These are phyloP conservation scores for Trypanosoma cruzi DNA, from an alignment of 208 protist species.

Conservation along the genomic window DNA sequence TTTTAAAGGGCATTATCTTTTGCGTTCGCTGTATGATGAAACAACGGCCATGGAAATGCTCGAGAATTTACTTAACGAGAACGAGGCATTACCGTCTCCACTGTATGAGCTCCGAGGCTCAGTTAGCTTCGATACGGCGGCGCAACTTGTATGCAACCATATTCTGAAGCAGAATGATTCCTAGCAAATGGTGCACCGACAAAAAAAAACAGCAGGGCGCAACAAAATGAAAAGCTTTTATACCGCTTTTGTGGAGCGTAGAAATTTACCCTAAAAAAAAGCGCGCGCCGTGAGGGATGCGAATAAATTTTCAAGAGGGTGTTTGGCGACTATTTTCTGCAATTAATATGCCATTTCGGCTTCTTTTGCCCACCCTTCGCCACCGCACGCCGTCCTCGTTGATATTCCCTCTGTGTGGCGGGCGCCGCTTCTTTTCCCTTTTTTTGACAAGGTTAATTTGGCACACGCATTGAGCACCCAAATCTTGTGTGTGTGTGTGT, in stretches of 20 bases:
- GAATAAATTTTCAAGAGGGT: too few relatives aligned
- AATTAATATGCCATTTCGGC: too few relatives aligned
- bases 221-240: background rate
- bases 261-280: too few relatives aligned
- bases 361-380: too few relatives aligned
- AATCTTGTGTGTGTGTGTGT: too few relatives aligned
- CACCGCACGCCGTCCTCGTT: too few relatives aligned
- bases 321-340: too few relatives aligned
- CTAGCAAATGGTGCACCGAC: background rate
- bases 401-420: too few relatives aligned
- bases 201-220: background rate
- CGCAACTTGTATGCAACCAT: constrained; percentile 22
- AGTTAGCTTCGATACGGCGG: constrained; percentile 25
- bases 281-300: too few relatives aligned
- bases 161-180: background rate
- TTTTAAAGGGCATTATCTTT: constrained; percentile 47
- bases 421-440: too few relatives aligned
- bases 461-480: background rate
- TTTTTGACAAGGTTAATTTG: background rate
- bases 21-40: constrained; percentile 50
- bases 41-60: constrained; percentile 14
- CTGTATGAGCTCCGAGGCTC: constrained; percentile 25
- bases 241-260: too few relatives aligned
- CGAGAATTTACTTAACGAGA: background rate
- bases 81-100: background rate